Base-by-base conservation (phyloP, 2,329 filamentous ascomycete species). In the Sarocladiaceae sp. region DNA sequence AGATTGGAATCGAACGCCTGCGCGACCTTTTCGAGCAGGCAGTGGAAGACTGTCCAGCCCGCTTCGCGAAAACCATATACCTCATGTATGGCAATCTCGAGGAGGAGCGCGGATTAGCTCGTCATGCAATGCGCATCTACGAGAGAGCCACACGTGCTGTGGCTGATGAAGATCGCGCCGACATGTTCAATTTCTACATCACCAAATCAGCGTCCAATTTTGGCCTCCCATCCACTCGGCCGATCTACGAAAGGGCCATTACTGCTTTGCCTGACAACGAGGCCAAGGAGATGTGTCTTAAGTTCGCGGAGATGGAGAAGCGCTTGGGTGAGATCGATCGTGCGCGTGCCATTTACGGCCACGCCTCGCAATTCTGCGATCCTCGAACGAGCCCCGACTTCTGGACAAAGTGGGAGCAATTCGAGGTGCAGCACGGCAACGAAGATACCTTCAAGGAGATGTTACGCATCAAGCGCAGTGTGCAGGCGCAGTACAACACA, bases 161-260 rank as follows among this genome's bases (percentile, higher is more conserved):
- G 3, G 84, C 88, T 12, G 93, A 98, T 57, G 91, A 96, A 58
- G 91, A 98, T 63, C 78, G 89, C 43, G 83, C 90, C 48, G 89
- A 95, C 57, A 96, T 98, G 90, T 98, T 96, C 71, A 93, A 95
- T 64, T 95, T 97, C 61, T 98, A 98, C 70, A 96, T 98, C 60
- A 97, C 91, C 47, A 97, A 98, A 63, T 96, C 90, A 1, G 93
- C 93, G 2, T 95, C 89, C 16, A 98, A 98, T 66, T 98, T 98
- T 58, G 93, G 94, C 24, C 78, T 98, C 43, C 90, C 93, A 0
- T 97, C 93, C 1, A 96, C 93, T 3, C 74, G 93, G 43, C 84
- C 88, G 1, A 98, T 98, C 55, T 98, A 98, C 70, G 93, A 98
- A 67, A 83, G 90, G 46, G 91, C 93, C 29, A 95, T 98, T 53